Conservation (phyloP, 768 basidiomycete species). For the Lactarius pseudohatsudake region DNA sequence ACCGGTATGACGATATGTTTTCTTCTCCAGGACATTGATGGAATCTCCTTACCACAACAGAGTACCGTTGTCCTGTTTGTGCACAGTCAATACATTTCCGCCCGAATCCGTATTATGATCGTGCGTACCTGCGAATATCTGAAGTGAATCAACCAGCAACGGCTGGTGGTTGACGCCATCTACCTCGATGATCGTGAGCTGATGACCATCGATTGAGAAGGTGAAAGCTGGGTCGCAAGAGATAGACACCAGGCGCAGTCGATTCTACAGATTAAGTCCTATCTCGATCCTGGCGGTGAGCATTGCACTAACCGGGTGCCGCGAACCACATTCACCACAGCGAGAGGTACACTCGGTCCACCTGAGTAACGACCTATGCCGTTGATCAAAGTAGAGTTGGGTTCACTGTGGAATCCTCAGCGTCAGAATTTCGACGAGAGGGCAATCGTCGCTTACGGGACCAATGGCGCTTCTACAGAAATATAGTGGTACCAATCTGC, state of each 20-base stretch:
- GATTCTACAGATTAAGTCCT: not conserved
- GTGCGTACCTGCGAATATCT: constrained; percentile 31
- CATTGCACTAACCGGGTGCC: constrained; percentile 9
- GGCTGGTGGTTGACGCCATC: constrained; percentile 32
- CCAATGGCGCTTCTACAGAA: no score
- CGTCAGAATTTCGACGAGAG: not conserved
- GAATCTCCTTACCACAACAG: constrained; percentile 31
- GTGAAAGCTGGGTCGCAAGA: constrained; percentile 17
- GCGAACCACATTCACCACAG: constrained; percentile 21
- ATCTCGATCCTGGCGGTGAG: no score
- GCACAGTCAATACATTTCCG: not conserved
- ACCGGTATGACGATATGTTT: not conserved
- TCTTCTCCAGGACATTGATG: not conserved
- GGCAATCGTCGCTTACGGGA: no score
- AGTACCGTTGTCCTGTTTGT: constrained; percentile 32
- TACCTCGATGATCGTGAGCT: constrained; percentile 29
- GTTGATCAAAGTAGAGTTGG: constrained; percentile 27
- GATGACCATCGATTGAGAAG: constrained; percentile 27
- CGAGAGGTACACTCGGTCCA: constrained; percentile 8
- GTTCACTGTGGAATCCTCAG: constrained; percentile 17
- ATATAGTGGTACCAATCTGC: constrained; percentile 16
- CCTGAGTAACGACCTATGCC: constrained; percentile 24
- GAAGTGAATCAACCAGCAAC: constrained; percentile 30
- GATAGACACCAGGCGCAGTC: constrained; percentile 17
- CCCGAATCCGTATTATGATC: no score